Base-by-base conservation (phyloP, 2,329 filamentous ascomycete genomes). In the Kalaharituber pfeilii region DNA sequence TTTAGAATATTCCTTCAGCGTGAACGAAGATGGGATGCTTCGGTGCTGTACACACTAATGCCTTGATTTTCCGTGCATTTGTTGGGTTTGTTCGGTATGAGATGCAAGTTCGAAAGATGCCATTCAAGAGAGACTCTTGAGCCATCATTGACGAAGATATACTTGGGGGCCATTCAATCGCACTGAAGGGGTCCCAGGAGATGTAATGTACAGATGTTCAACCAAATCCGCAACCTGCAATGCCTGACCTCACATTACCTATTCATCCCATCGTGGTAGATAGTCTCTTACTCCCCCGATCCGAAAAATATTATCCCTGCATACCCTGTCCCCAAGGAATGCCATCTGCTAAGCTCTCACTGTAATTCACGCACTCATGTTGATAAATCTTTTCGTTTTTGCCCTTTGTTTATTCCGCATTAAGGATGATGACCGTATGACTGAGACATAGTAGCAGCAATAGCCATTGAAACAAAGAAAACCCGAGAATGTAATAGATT, bases 1-100 rank as follows among this genome's bases (percentile, higher is more conserved):
- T 50, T 20, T 52, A 49, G 51, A 52, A 52, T 52, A 64, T 68
- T 69, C 70, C 70, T 72, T 71, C 68, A 72, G 69, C 53, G 20
- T 69, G 69, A 56, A 65, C 66, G 67, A 67, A 66, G 68, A 71
- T 70, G 63, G 69, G 57, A 62, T 62, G 63, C 64, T 67, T 66
- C 68, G 66, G 66, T 67, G 70, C 70, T 72, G 69, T 73, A 74
- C 72, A 74, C 72, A 74, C 71, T 68, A 69, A 73, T 73, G 71
- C 70, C 70, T n/a, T n/a, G n/a, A n/a, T n/a, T n/a, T n/a, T n/a
- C n/a, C n/a, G n/a, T n/a, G n/a, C n/a, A n/a, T n/a, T n/a, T n/a
- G n/a, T n/a, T n/a, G n/a, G n/a, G n/a, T n/a, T n/a, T n/a, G n/a
- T n/a, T n/a, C n/a, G n/a, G n/a, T n/a, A n/a, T n/a, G n/a, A n/a